phyloP scores from a whole-genome alignment of 2,329 filamentous ascomycete genomes.

The Cercospora sp. region DNA sequence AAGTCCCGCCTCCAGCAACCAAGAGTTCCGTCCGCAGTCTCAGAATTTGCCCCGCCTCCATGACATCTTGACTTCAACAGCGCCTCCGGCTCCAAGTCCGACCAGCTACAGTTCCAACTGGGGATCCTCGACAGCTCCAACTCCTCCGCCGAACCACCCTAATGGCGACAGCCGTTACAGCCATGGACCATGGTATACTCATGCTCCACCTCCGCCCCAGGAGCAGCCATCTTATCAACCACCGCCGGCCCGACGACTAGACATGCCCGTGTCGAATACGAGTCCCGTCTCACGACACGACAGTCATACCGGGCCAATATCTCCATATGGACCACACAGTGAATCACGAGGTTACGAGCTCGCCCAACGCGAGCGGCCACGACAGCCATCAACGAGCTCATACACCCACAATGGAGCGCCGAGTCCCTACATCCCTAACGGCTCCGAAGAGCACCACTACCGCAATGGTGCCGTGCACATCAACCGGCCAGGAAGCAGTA shows the following conservation, averaged over 20 bases:
- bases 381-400: constrained; percentile 28
- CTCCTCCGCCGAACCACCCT: constrained; percentile 20
- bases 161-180: constrained; percentile 26
- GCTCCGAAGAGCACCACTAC: constrained; percentile 29
- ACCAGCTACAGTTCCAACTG: constrained; percentile 22
- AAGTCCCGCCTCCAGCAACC: constrained; percentile 15
- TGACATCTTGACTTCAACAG: constrained; percentile 35
- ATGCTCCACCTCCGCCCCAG: constrained; percentile 25
- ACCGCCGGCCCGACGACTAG: constrained; percentile 27
- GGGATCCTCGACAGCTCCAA: constrained; percentile 18
- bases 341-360: constrained; percentile 30
- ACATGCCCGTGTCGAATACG: constrained; percentile 36
- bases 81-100: constrained; percentile 19
- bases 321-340: constrained; percentile 30
- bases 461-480: constrained; percentile 21
- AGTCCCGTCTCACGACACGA: constrained; percentile 32
- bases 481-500: constrained; percentile 24
- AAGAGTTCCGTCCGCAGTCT: constrained; percentile 29
- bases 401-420: constrained; percentile 31
- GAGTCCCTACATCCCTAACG: constrained; percentile 31
- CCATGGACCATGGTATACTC: constrained; percentile 28
- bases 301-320: constrained; percentile 24
- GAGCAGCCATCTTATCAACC: constrained; percentile 23
- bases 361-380: constrained; percentile 26
- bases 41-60: constrained; percentile 35